These are phyloP conservation scores for Euphorbia celastroides DNA, from an alignment of 441 rosid genomes.

Conservation along the genomic window DNA sequence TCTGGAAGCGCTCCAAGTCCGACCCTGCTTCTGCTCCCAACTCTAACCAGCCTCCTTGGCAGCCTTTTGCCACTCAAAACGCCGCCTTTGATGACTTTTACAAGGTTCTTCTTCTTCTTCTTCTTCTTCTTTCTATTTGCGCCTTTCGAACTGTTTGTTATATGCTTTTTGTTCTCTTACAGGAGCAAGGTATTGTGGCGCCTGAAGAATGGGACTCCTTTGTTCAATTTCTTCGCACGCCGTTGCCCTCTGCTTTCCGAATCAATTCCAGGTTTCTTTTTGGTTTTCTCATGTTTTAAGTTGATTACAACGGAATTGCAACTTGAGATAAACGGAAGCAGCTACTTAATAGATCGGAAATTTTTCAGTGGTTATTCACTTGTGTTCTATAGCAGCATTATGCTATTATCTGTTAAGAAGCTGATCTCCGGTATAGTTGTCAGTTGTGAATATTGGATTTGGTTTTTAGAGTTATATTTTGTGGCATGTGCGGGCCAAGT, in stretches of 20 bases:
- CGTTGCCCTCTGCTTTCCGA: slow-evolving; percentile 92
- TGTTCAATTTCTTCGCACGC: slow-evolving; percentile 61
- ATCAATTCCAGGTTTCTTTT: slow-evolving; percentile 65
- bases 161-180: background rate
- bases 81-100: slow-evolving; percentile 78
- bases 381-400: background rate
- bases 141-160: background rate
- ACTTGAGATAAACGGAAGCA: too few species aligned
- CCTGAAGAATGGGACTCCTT: slow-evolving; percentile 81
- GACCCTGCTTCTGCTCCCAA: slow-evolving; percentile 38
- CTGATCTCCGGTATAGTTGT: background rate
- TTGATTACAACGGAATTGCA: background rate
- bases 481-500: background rate
- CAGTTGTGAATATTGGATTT: background rate
- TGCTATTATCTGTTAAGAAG: background rate
- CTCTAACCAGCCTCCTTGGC: slow-evolving; percentile 42
- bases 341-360: background rate
- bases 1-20: slow-evolving; percentile 63
- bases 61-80: slow-evolving; percentile 71
- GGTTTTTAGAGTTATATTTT: background rate
- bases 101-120: slow-evolving; percentile 38
- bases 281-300: background rate
- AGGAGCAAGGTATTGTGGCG: slow-evolving; percentile 81
- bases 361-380: background rate
- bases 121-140: background rate